Evolutionary conservation across 23 red algal genomes (phyloP).

Genomic region (Gracilaria gracilis): DNA sequence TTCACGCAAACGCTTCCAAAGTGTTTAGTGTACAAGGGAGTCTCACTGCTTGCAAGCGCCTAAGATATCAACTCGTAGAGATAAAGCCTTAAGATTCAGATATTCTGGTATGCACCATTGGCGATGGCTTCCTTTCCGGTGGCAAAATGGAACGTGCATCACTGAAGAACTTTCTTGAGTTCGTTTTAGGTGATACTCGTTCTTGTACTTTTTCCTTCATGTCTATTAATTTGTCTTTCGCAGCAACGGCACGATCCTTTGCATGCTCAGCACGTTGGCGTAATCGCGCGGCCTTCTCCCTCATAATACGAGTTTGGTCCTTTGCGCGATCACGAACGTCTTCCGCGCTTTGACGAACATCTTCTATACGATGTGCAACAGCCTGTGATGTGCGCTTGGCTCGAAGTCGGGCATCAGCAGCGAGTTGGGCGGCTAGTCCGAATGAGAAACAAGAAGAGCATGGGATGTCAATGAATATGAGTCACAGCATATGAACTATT

Average conservation of each 20-base stretch:
- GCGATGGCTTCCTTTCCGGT: background rate
- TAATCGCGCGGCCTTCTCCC: conserved; percentile 20
- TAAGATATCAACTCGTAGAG: background rate
- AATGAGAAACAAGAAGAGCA: background rate
- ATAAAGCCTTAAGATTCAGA: background rate
- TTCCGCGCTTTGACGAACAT: conserved; percentile 32
- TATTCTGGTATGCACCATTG: conserved; percentile 26
- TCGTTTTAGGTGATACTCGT: conserved; percentile 17
- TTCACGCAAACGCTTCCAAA: too few relatives aligned
- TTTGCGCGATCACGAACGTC: conserved; percentile 47
- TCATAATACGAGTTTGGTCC: conserved; percentile 36
- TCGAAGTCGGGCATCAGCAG: conserved; percentile 67
- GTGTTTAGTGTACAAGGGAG: too few relatives aligned
- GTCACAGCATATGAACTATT: background rate
- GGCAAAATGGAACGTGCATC: conserved; percentile 2
- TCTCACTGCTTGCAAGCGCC: too few relatives aligned
- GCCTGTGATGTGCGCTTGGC: conserved; percentile 37
- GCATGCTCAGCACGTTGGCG: conserved; percentile 47
- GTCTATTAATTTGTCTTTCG: conserved; percentile 44
- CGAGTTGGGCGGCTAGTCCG: conserved; percentile 52
- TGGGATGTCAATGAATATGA: background rate
- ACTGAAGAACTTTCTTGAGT: conserved; percentile 3
- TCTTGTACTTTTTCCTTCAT: conserved; percentile 45
- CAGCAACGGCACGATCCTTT: conserved; percentile 54
- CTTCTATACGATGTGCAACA: conserved; percentile 43